Percentiles rank a stretch among this genome's conserved stretches.
These are phyloP conservation scores for Picea mariana DNA, from an alignment of 83 land plant genomes.

Conservation along the genomic window DNA sequence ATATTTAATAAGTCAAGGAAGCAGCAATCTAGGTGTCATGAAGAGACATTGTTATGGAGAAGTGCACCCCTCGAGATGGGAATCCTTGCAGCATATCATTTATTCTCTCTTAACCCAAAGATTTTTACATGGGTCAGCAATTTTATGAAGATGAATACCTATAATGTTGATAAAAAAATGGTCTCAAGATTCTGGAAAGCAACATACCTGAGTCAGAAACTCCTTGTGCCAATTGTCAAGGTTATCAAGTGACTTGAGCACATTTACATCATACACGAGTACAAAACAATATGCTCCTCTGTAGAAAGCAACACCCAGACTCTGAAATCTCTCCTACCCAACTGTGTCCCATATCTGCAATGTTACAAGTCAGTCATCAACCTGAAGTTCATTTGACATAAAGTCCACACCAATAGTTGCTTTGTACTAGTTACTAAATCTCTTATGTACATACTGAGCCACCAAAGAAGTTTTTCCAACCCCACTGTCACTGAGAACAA, in stretches of 20 bases:
- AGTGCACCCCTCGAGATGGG: no score
- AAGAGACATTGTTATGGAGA: no score
- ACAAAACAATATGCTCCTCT: constrained; percentile 82
- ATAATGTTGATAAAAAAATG: no score
- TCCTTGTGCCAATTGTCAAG: constrained; percentile 30
- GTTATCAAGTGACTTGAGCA: constrained; percentile 42
- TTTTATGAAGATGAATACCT: no score
- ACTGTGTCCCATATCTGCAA: constrained; percentile 89
- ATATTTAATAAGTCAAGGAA: no score
- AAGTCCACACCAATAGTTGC: constrained; percentile 78
- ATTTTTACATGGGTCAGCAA: no score
- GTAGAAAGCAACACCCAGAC: constrained; percentile 77
- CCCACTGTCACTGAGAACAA: constrained; percentile 40
- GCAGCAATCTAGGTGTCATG: no score
- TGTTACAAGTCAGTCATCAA: constrained; percentile 64
- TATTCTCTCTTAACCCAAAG: no score
- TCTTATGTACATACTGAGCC: constrained; percentile 39
- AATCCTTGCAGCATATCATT: no score
- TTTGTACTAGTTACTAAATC: constrained; percentile 56
- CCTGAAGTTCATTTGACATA: constrained; percentile 55
- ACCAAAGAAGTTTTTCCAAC: constrained; percentile 14
- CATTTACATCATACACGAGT: constrained; percentile 81
- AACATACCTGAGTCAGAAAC: constrained; percentile 26
- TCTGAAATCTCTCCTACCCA: constrained; percentile 78
- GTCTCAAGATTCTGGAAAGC: no score